phyloP scores from a whole-genome alignment of 768 basidiomycete genomes.

The Lentinula detonsa region DNA sequence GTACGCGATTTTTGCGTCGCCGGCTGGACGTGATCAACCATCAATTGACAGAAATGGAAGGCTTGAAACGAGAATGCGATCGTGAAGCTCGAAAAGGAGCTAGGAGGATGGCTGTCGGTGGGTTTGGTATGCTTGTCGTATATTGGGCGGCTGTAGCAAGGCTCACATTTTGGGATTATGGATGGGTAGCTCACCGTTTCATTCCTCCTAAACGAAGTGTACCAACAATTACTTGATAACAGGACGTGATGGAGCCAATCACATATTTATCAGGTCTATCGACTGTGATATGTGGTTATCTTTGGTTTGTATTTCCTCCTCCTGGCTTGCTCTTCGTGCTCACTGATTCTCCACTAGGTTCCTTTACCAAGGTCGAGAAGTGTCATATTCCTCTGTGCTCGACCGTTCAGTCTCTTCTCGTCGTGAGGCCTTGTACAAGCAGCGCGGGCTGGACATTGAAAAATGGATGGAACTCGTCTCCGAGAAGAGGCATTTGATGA shows the following conservation, averaged over 20 bases:
- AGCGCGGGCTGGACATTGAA: constrained; percentile 56
- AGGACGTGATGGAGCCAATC: constrained; percentile 68
- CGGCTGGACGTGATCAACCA: constrained; percentile 35
- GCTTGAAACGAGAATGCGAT: constrained; percentile 51
- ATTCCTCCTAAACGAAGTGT: not conserved
- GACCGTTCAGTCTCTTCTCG: constrained; percentile 52
- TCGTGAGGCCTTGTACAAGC: constrained; percentile 48
- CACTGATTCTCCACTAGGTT: constrained; percentile 30
- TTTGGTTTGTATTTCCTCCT: constrained; percentile 32
- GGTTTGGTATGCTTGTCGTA: constrained; percentile 50
- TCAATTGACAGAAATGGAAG: constrained; percentile 45
- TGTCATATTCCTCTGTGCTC: constrained; percentile 60
- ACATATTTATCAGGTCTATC: constrained; percentile 61
- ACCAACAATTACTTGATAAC: constrained; percentile 9
- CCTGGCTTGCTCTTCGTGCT: not conserved
- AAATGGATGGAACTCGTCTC: constrained; percentile 47
- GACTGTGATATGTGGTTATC: constrained; percentile 55
- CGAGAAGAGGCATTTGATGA: constrained; percentile 42
- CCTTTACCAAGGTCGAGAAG: constrained; percentile 55
- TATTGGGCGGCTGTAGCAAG: constrained; percentile 64
- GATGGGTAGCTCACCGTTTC: constrained; percentile 29
- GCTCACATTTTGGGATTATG: constrained; percentile 60
- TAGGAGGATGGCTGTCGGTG: constrained; percentile 48
- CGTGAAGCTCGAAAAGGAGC: constrained; percentile 50
- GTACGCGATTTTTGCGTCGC: constrained; percentile 52